Base-by-base conservation (phyloP, 2,329 filamentous ascomycete species). In the Stagonosporopsis chrysanthemi region DNA sequence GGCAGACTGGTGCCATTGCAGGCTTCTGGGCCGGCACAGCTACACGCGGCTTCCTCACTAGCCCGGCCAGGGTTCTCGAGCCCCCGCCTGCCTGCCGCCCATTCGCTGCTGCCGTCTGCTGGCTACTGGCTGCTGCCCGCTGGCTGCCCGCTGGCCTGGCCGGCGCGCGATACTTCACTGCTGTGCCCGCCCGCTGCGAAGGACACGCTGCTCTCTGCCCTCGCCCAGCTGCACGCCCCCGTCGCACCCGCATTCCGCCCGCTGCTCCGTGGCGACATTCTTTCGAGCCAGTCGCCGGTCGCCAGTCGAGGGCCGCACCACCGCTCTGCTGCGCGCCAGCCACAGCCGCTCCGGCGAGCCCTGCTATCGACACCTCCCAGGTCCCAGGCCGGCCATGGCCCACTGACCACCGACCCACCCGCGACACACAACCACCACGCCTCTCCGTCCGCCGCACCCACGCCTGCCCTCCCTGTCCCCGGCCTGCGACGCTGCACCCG, bases 351-450 rank as follows among this genome's bases (percentile, higher is more conserved):
- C 24, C 24, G 24, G 24, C 24, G 49, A 57, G 48, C 29, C 65
- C 59, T 63, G 61, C 47, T 60, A 52, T 49, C 61, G 60, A 63
- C 68, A 44, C 39, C 61, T 56, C 61, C 68, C 61, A 33, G 61
- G 56, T 57, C 56, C 40, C 60, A 48, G 43, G 39, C 22, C 39
- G 55, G 67, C 60, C 70, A 74, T 75, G 73, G 71, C 71, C 69
- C 68, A 69, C 61, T 74, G 69, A 72, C 63, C 68, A 61, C 28
- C 11, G 31, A 33, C 31, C 31, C 31, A 33, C 31, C 31, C 63
- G 49, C 61, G 66, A 62, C 44, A 58, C 55, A 61, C 49, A 51
- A 26, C 54, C 29, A 45, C 43, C 29, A 35, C 43, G n/a, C 24
- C 41, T 11, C 28, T 3, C 6, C 41, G 28, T n/a, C 28, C 41